A percentile compares a stretch with the other conserved stretches of the same genome.
These are phyloP conservation scores for Odonthalia washingtoniensis DNA, from an alignment of 31 red algal genomes.

Conservation along the genomic window DNA sequence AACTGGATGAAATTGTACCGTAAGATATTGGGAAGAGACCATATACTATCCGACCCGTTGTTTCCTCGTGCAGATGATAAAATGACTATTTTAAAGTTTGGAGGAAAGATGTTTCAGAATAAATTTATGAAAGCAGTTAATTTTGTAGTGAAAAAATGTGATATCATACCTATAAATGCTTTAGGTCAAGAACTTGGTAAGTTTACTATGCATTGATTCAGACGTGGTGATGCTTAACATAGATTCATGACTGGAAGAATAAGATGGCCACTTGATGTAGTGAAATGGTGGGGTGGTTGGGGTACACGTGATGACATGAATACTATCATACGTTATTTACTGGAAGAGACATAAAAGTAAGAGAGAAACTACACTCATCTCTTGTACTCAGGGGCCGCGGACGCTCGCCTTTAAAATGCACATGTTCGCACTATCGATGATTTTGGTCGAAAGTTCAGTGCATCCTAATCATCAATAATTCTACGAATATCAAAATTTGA, in stretches of 20 bases:
- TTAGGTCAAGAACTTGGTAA: neutral
- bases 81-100: too few species aligned
- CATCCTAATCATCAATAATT: neutral
- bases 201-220: constrained; percentile 18
- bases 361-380: constrained; percentile 21
- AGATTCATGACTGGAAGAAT: neutral
- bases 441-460: neutral
- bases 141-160: neutral
- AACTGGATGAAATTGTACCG: neutral
- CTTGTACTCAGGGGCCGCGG: neutral
- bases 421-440: neutral
- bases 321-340: constrained; percentile 2
- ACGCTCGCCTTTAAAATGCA: neutral
- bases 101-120: too few species aligned
- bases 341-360: constrained; percentile 22
- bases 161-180: constrained; percentile 6
- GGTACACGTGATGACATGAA: neutral
- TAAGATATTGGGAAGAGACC: neutral
- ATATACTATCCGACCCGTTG: neutral
- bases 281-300: constrained; percentile 43
- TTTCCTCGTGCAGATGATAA: neutral
- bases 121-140: constrained; percentile 27
- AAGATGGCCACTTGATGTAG: constrained; percentile 28
- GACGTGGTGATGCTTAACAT: too few species aligned
- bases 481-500: neutral